Base-by-base conservation (phyloP, 495 filamentous ascomycete species). In the Annulohypoxylon maeteangense region DNA sequence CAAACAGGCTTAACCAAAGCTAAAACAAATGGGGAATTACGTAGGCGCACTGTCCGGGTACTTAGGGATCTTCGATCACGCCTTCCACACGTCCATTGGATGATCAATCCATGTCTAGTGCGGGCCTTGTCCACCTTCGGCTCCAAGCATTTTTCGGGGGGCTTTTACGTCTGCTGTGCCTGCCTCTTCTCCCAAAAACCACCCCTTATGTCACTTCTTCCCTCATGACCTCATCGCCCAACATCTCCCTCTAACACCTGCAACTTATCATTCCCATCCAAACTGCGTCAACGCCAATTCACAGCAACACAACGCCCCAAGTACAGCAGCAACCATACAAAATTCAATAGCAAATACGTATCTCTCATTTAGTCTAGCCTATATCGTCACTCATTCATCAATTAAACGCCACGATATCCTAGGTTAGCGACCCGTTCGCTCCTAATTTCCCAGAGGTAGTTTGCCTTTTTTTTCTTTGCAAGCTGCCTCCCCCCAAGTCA, bases 161-260 rank as follows among this genome's bases (percentile, higher is more conserved):
- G 70, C 74, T 74, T 74, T 72, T 76, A 74, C 71, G 74, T 78
- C 75, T 76, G 75, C 75, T 78, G 75, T 78, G 75, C 74, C 63
- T 74, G 71, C 68, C 71, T 71, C 55, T 76, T 74, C 74, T 75
- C 66, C 71, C 74, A 74, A 75, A 77, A 78, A 78, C 75, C 75
- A 78, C 70, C 75, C 74, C 75, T 78, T 78, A 78, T 78, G 75
- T 78, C 75, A 78, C 75, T 78, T 78, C 75, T 78, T 78, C 74
- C 75, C 75, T 77, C 75, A 78, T 78, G 75, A 78, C 75, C 75
- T 78, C 75, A 78, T 78, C 75, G 75, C 74, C 75, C 22, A 74
- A 74, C 67, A 70, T 78, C 71, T 78, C 64, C 14, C 68, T 57
- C 65, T 65, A 34, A 65, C 62, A 69, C 69, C 74, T 70, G 67